Evolutionary conservation across 2,329 filamentous ascomycete species (phyloP).

Genomic region (Colletotrichum plurivorum): DNA sequence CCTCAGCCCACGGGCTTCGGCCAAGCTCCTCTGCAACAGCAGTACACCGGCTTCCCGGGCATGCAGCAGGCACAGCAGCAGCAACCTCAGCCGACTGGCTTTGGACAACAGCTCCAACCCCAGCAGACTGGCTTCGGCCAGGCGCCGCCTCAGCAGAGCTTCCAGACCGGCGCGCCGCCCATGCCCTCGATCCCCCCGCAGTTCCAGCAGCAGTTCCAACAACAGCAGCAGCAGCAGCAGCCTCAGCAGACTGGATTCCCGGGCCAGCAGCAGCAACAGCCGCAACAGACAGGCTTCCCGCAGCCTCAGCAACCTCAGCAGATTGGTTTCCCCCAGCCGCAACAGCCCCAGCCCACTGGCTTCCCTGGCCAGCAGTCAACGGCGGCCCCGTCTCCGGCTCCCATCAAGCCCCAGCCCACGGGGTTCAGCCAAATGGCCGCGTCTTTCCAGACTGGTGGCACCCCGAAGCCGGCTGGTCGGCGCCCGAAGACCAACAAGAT

Average conservation of each 20-base stretch:
- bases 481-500: constrained; percentile 79
- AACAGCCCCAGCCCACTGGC: constrained; percentile 57
- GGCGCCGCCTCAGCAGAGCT: constrained; percentile 70
- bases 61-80: constrained; percentile 69
- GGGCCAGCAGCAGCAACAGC: constrained; percentile 63
- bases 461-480: constrained; percentile 60
- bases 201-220: constrained; percentile 71
- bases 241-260: constrained; percentile 59
- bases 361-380: constrained; percentile 66
- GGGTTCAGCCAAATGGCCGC: constrained; percentile 78
- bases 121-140: constrained; percentile 79
- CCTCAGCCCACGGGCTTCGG: constrained; percentile 74
- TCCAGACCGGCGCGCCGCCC: constrained; percentile 71
- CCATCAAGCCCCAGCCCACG: constrained; percentile 76
- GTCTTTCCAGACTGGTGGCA: constrained; percentile 71
- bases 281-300: constrained; percentile 60
- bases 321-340: constrained; percentile 60
- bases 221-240: constrained; percentile 62
- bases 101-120: constrained; percentile 65
- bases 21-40: constrained; percentile 68
- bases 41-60: constrained; percentile 74
- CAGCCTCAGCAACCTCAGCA: constrained; percentile 58
- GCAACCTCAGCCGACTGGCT: constrained; percentile 63
- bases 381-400: constrained; percentile 63
- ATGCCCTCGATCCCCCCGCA: constrained; percentile 73